Conservation (phyloP, 192 early-diverging fungal species). For the Chytriomyces sp. region DNA sequence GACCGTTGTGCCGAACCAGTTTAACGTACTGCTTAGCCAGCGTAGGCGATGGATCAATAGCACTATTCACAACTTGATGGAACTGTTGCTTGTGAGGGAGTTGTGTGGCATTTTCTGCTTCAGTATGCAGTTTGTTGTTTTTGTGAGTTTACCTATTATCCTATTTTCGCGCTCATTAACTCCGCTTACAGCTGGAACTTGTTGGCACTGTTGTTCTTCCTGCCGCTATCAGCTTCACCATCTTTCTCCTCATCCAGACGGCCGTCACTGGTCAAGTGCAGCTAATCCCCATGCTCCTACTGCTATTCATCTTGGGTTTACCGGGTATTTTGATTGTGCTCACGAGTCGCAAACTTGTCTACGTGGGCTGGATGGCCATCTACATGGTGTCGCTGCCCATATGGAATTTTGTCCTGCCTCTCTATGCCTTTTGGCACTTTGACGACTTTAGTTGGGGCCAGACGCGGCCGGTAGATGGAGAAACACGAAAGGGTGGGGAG, state of each 20-base stretch:
- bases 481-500: constrained; percentile 36
- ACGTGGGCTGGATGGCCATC: constrained; percentile 88
- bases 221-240: constrained; percentile 62
- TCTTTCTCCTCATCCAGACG: constrained; percentile 34
- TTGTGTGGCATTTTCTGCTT: constrained; percentile 98
- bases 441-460: constrained; percentile 69
- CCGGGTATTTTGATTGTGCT: constrained; percentile 89
- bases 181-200: constrained; percentile 62
- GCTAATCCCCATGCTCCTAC: constrained; percentile 70
- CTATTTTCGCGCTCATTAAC: background rate
- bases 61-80: constrained; percentile 94
- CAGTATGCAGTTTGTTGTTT: constrained; percentile 73
- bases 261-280: constrained; percentile 28
- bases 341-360: constrained; percentile 82
- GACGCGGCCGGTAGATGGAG: constrained; percentile 58
- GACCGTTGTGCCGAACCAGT: constrained; percentile 89
- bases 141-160: constrained; percentile 7
- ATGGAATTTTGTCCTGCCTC: constrained; percentile 92
- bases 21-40: constrained; percentile 81
- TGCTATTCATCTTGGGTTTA: constrained; percentile 81
- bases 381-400: constrained; percentile 80
- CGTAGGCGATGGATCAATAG: constrained; percentile 97
- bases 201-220: constrained; percentile 93
- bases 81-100: constrained; percentile 81
- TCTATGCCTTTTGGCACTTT: constrained; percentile 76